Evolutionary conservation across 2,329 filamentous ascomycete species (phyloP).

Genomic region (Talaromyces sp.): DNA sequence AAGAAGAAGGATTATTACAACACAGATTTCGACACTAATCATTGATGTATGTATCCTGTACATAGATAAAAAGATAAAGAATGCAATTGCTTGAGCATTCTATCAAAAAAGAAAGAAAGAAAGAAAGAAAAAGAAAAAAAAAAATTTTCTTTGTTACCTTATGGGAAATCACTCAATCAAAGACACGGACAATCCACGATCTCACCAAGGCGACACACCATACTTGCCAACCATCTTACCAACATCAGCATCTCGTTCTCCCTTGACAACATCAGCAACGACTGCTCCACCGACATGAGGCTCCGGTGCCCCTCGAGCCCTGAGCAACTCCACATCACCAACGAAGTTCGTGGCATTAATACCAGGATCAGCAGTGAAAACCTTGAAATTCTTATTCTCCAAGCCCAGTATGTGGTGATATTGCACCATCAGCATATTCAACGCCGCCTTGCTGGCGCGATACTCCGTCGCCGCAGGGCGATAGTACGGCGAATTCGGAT

Average conservation of each 20-base stretch:
- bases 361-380: slow-evolving; percentile 44
- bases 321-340: slow-evolving; percentile 14
- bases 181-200: background rate
- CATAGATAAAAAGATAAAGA: background rate
- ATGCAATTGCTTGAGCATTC: background rate
- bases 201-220: slow-evolving; percentile 13
- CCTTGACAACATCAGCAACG: slow-evolving; percentile 39
- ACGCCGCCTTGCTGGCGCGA: slow-evolving; percentile 39
- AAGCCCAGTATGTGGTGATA: slow-evolving; percentile 38
- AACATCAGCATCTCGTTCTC: slow-evolving; percentile 37
- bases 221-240: slow-evolving; percentile 33
- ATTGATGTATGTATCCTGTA: background rate
- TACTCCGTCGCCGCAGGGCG: slow-evolving; percentile 32
- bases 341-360: slow-evolving; percentile 40
- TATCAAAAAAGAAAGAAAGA: background rate
- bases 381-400: slow-evolving; percentile 41
- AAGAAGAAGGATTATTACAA: background rate
- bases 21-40: background rate
- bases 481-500: slow-evolving; percentile 26
- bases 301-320: slow-evolving; percentile 16
- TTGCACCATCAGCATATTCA: slow-evolving; percentile 46
- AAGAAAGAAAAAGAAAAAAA: too few species aligned
- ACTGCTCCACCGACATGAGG: slow-evolving; percentile 32
- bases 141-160: too few species aligned
- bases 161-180: background rate